phyloP scores from a whole-genome alignment of 345 rosid species.

The Heritiera littoralis region DNA sequence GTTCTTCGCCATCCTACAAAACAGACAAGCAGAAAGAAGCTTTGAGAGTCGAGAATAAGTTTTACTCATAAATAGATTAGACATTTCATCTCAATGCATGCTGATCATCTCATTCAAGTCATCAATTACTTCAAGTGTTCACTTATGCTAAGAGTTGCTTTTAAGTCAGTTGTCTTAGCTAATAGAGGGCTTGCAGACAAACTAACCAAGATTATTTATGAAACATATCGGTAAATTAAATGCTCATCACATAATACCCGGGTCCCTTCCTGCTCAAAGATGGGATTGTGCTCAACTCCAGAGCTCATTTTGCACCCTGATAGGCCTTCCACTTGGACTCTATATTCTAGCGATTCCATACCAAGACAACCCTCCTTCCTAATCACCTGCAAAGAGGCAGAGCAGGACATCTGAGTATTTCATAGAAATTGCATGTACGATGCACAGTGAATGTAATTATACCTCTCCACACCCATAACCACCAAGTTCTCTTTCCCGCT shows the following conservation, averaged over 20 bases:
- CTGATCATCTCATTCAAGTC: neutral
- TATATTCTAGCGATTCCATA: slow-evolving; percentile 23
- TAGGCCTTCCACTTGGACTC: slow-evolving; percentile 25
- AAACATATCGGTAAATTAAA: neutral
- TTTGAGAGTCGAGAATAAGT: neutral
- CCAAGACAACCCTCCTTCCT: slow-evolving; percentile 32
- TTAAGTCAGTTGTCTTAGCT: neutral
- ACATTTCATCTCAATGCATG: slow-evolving; percentile 1
- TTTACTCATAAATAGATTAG: neutral
- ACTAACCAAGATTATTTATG: neutral
- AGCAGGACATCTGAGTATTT: slow-evolving; percentile 22
- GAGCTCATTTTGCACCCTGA: slow-evolving; percentile 16
- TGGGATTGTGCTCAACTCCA: slow-evolving; percentile 11
- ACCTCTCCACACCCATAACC: slow-evolving; percentile 54
- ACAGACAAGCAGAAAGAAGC: neutral
- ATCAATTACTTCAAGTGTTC: neutral
- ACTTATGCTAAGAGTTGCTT: neutral
- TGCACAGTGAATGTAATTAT: slow-evolving; percentile 9
- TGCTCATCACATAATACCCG: slow-evolving; percentile 24
- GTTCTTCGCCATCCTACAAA: slow-evolving; percentile 30
- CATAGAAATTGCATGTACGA: neutral
- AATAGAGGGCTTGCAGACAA: neutral
- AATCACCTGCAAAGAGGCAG: slow-evolving; percentile 34
- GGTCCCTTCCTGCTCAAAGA: slow-evolving; percentile 33
- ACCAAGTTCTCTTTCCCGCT: slow-evolving; percentile 47